Percentiles rank a stretch among this genome's conserved stretches.
Conservation (phyloP, 148 eudicot genomes). For the Limonium bicolor region DNA sequence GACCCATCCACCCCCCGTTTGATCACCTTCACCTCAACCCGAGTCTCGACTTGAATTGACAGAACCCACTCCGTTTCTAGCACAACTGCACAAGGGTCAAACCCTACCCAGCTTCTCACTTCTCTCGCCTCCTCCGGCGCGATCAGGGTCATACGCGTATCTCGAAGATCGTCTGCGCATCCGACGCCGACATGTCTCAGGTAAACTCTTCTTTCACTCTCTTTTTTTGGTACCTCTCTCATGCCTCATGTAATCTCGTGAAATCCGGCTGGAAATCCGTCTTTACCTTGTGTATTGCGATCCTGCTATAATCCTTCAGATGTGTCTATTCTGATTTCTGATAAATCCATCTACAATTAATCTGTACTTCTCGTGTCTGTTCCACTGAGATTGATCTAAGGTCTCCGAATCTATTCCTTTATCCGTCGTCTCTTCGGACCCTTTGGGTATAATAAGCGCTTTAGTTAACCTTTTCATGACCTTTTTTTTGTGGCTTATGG, state of each 20-base stretch:
- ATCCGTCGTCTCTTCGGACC: background rate
- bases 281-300: background rate
- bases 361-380: no score
- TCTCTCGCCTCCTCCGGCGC: background rate
- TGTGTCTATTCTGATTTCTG: background rate
- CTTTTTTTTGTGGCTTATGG: background rate
- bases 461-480: background rate
- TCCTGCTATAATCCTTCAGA: background rate
- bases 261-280: background rate
- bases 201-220: conserved; percentile 5
- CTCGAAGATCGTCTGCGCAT: background rate
- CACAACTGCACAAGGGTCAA: no score
- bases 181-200: conserved; percentile 34
- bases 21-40: no score
- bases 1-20: no score
- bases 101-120: conserved; percentile 10
- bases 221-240: background rate
- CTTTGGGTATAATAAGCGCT: background rate
- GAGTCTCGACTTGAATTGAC: no score
- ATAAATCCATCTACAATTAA: no score
- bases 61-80: no score
- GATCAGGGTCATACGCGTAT: no score
- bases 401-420: background rate
- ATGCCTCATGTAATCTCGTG: background rate
- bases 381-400: no score